phyloP scores from a whole-genome alignment of 176 grass and related monocot species.

The Panicum miliaceum region DNA sequence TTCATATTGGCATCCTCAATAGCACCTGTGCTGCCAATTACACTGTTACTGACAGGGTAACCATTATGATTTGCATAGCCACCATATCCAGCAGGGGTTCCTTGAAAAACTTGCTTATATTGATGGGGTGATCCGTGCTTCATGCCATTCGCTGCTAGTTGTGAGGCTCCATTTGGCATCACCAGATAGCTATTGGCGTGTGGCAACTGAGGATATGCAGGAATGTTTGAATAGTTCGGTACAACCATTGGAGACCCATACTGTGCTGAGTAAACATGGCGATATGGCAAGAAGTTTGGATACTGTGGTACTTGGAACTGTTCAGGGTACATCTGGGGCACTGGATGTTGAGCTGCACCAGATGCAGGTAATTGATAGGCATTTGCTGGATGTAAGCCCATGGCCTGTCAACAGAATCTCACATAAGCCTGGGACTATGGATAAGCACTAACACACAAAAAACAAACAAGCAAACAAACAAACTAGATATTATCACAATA shows the following conservation, averaged over 20 bases:
- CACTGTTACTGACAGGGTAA: constrained; percentile 53
- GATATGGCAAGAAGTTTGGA: constrained; percentile 74
- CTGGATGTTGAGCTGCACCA: constrained; percentile 43
- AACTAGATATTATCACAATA: constrained; percentile 11
- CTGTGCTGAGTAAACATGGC: constrained; percentile 56
- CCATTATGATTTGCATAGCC: constrained; percentile 57
- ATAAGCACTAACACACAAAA: constrained; percentile 34
- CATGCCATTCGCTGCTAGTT: constrained; percentile 47
- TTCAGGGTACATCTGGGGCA: constrained; percentile 64
- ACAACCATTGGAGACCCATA: constrained; percentile 63
- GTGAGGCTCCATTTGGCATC: constrained; percentile 68
- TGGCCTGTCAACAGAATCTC: constrained; percentile 36
- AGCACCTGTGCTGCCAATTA: constrained; percentile 38
- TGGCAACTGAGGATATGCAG: constrained; percentile 59
- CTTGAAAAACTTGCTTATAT: constrained; percentile 61
- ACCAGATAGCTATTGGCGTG: constrained; percentile 63
- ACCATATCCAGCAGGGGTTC: constrained; percentile 55
- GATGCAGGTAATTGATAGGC: constrained; percentile 47
- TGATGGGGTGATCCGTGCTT: constrained; percentile 60
- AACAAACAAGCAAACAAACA: background rate
- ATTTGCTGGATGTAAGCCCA: constrained; percentile 47
- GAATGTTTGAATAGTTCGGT: constrained; percentile 63
- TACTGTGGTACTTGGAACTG: constrained; percentile 66
- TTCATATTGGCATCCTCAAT: constrained; percentile 52
- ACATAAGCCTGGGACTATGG: background rate